Conservation (phyloP, 805 yeast genomes). For the Kodamaea nitidulidarum region DNA sequence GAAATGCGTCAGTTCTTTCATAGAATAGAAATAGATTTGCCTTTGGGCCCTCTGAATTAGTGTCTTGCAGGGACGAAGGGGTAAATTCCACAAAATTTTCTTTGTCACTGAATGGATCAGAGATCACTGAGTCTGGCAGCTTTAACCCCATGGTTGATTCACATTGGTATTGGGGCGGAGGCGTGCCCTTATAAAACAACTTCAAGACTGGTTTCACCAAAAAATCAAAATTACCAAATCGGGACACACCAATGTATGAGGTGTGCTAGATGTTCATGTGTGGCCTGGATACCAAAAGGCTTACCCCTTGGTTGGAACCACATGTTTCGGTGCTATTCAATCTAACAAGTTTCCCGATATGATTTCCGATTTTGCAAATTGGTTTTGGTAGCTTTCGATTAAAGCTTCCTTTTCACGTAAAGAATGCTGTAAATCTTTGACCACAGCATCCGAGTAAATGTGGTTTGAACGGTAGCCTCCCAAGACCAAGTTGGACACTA, state of each 20-base stretch:
- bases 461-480: slow-evolving; percentile 26
- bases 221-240: neutral
- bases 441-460: slow-evolving; percentile 1
- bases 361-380: neutral
- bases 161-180: no score
- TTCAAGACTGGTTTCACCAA: neutral
- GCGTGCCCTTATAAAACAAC: no score
- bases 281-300: no score
- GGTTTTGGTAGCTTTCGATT: neutral
- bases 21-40: slow-evolving; percentile 20
- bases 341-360: neutral
- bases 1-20: slow-evolving; percentile 18
- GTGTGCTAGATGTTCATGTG: no score
- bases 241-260: neutral
- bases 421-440: slow-evolving; percentile 2
- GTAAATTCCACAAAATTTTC: neutral
- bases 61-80: neutral
- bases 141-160: no score
- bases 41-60: neutral
- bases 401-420: slow-evolving; percentile 6
- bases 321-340: neutral
- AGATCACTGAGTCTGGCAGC: no score
- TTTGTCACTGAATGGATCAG: neutral
- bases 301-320: no score
- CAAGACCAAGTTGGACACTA: slow-evolving; percentile 50